These are phyloP conservation scores for Agaricus subrufescens DNA, from an alignment of 768 basidiomycete species.

Conservation along the genomic window DNA sequence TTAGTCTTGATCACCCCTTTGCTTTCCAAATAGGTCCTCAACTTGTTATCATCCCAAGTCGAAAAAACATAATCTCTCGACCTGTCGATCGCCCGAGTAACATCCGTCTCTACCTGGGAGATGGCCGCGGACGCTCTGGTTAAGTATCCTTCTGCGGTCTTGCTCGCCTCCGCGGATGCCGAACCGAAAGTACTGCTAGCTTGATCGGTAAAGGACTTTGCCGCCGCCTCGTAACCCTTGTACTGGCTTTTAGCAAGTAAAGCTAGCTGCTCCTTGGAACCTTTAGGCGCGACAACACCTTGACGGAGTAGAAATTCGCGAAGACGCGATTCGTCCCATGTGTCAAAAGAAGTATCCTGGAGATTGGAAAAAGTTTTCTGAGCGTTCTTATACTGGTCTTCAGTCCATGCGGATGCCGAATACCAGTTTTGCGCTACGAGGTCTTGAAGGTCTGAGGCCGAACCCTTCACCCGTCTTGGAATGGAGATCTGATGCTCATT, in stretches of 20 bases:
- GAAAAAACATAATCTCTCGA: constrained; percentile 86
- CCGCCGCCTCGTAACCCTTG: constrained; percentile 53
- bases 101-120: constrained; percentile 51
- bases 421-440: constrained; percentile 65
- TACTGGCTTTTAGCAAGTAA: constrained; percentile 73
- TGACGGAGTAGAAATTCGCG: constrained; percentile 84
- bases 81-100: constrained; percentile 53
- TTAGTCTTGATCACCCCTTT: constrained; percentile 69
- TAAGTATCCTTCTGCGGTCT: constrained; percentile 34
- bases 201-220: constrained; percentile 46
- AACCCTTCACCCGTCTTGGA: constrained; percentile 32
- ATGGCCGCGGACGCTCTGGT: constrained; percentile 15
- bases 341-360: constrained; percentile 61
- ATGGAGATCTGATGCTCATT: constrained; percentile 56
- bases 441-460: constrained; percentile 35
- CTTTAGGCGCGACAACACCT: constrained; percentile 79
- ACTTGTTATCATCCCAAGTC: constrained; percentile 78
- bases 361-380: constrained; percentile 59
- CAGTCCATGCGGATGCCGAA: constrained; percentile 46
- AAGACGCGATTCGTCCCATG: constrained; percentile 81
- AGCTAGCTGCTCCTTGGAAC: constrained; percentile 75
- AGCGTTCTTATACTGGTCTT: constrained; percentile 58
- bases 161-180: constrained; percentile 34
- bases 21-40: constrained; percentile 69
- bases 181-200: constrained; percentile 47